phyloP scores from a whole-genome alignment of 1,284 basidiomycete genomes.

The Sphaerobolus stellatus region DNA sequence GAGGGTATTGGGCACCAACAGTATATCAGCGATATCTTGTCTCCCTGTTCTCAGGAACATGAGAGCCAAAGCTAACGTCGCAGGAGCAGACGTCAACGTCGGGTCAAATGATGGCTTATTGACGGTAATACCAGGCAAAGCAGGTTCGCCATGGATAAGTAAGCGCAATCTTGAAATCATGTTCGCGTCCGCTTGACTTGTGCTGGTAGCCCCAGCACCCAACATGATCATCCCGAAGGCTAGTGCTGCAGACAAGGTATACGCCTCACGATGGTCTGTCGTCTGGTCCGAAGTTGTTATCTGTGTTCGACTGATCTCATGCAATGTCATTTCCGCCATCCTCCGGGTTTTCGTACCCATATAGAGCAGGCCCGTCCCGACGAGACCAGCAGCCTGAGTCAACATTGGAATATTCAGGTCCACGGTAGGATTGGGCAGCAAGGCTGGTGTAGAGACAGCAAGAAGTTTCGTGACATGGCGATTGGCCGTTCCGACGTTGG shows the following conservation, averaged over 20 bases:
- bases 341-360: constrained; percentile 84
- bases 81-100: constrained; percentile 87
- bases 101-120: constrained; percentile 66
- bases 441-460: constrained; percentile 89
- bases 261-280: constrained; percentile 87
- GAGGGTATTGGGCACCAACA: constrained; percentile 80
- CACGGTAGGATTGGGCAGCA: constrained; percentile 83
- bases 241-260: constrained; percentile 85
- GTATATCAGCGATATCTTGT: constrained; percentile 79
- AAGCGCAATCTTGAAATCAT: constrained; percentile 65
- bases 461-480: constrained; percentile 87
- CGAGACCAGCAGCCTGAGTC: constrained; percentile 87
- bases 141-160: constrained; percentile 71
- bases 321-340: constrained; percentile 89
- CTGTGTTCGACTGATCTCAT: constrained; percentile 78
- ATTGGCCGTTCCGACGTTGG: constrained; percentile 87
- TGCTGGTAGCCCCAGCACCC: constrained; percentile 66
- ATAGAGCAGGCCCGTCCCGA: constrained; percentile 89
- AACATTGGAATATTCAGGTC: constrained; percentile 89
- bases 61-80: constrained; percentile 85
- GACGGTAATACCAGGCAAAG: constrained; percentile 33
- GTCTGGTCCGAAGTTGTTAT: constrained; percentile 79
- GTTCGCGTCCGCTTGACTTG: constrained; percentile 71
- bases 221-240: constrained; percentile 97
- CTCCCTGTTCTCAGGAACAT: constrained; percentile 90